Percentiles rank a stretch among this genome's conserved stretches.
phyloP scores from a whole-genome alignment of 768 basidiomycete genomes.

The Trametes villosa region DNA sequence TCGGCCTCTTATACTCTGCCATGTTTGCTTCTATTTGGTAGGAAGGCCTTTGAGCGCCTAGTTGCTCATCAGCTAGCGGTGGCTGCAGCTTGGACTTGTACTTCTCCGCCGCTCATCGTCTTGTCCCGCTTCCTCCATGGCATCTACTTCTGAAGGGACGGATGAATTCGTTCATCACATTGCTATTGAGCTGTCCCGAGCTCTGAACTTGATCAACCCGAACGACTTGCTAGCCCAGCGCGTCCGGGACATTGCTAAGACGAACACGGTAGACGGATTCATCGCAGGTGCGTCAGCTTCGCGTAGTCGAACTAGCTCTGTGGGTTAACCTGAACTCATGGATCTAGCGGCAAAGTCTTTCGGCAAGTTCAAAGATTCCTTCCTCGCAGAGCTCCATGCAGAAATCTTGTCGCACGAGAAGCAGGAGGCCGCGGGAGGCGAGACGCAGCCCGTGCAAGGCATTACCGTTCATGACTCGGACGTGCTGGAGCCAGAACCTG shows the following conservation, averaged over 20 bases:
- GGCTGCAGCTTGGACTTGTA: neutral
- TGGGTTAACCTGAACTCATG: neutral
- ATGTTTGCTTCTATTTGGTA: constrained; percentile 19
- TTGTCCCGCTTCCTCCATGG: constrained; percentile 10
- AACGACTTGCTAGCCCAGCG: constrained; percentile 82
- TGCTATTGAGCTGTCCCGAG: constrained; percentile 80
- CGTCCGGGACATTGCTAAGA: constrained; percentile 81
- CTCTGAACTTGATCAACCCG: constrained; percentile 78
- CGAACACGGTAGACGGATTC: constrained; percentile 65
- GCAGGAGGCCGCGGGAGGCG: constrained; percentile 58
- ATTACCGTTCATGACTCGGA: constrained; percentile 82
- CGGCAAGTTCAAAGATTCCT: constrained; percentile 83
- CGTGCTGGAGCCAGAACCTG: constrained; percentile 79
- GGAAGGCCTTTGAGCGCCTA: constrained; percentile 7
- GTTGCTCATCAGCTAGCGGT: neutral
- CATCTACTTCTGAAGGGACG: constrained; percentile 17
- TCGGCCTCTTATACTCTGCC: neutral
- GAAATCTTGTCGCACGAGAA: constrained; percentile 76
- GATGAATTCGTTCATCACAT: constrained; percentile 67
- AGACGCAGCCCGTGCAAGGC: constrained; percentile 64
- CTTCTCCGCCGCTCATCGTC: neutral
- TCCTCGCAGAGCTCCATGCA: constrained; percentile 76
- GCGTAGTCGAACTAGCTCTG: neutral
- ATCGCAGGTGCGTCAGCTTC: constrained; percentile 56
- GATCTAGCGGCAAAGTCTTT: constrained; percentile 72